Conservation (phyloP, 225 moss, liverwort and hornwort species). For the Physcomitrellopsis africana region DNA sequence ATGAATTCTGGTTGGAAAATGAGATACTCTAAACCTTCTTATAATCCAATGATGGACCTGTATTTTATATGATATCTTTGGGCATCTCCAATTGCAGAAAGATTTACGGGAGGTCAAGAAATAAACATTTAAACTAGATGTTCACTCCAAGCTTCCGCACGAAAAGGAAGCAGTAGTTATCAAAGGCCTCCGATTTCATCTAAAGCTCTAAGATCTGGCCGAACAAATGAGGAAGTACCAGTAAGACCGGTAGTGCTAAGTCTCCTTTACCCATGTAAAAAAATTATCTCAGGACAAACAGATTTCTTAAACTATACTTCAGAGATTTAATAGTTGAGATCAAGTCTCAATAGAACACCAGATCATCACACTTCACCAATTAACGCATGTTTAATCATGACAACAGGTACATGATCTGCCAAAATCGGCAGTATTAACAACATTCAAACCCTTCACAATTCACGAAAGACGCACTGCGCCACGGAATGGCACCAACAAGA, state of each 20-base stretch:
- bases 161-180: constrained; percentile 68
- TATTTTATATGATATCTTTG: constrained; percentile 18
- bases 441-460: constrained; percentile 63
- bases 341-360: background rate
- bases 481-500: constrained; percentile 14
- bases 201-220: constrained; percentile 76
- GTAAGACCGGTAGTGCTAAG: constrained; percentile 78
- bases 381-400: constrained; percentile 11
- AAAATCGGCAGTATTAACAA: constrained; percentile 76
- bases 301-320: background rate
- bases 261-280: constrained; percentile 71
- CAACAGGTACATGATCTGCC: constrained; percentile 69
- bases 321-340: background rate
- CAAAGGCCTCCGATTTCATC: constrained; percentile 73
- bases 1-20: background rate
- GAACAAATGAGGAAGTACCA: constrained; percentile 82
- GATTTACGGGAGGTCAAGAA: constrained; percentile 75
- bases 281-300: background rate
- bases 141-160: constrained; percentile 58
- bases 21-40: background rate
- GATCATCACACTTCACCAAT: background rate
- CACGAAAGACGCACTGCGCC: constrained; percentile 27
- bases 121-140: constrained; percentile 76
- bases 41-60: background rate
- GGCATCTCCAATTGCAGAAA: constrained; percentile 57